Base-by-base conservation (phyloP, 2,329 filamentous ascomycete genomes). In the Pseudogymnoascus sp. region DNA sequence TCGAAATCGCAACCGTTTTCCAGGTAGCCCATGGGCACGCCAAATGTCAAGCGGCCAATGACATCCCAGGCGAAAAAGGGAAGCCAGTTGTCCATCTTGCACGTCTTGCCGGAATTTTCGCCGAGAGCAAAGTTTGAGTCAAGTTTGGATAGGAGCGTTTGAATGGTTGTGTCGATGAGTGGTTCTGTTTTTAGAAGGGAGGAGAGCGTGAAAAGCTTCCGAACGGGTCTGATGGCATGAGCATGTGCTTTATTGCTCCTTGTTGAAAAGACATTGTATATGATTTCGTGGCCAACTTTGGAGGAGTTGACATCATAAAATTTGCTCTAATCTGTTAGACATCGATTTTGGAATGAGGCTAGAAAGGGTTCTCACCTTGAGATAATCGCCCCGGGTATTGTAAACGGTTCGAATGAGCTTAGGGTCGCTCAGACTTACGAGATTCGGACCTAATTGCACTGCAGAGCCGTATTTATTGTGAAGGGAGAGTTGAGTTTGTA, bases 1-100 rank as follows among this genome's bases (percentile, higher is more conserved):
- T 69, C 68, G 62, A 74, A 62, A 63, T 79, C 76, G 5, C 65
- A 62, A 3, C 71, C 67, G 6, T 70, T 65, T 37, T 75, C 67
- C 26, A 78, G 65, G 65, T 76, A 77, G 4, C 76, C 75, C 66
- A 77, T 76, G 47, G 73, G 71, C 6, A 69, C 71, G 14, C 74
- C 72, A 53, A 77, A 78, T n/a, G 73, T 75, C n/a, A 78, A 60
- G 56, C 75, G 70, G 13, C 73, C 72, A 64, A 78, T 73, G 1
- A 76, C 72, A 65, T 78, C 76, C 67, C 74, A 77, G 6, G 75
- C 70, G 64, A 73, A 76, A 42, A 65, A 79, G 8, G 69, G 37
- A 10, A 79, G 67, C 77, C 78, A 81, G 38, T 76, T 68, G 4
- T 74, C 76, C 8, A 80, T 68, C 16, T 77, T 69, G 61, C 73